phyloP scores from a whole-genome alignment of 2,329 filamentous ascomycete genomes.

The Stromatinia cepivora region DNA sequence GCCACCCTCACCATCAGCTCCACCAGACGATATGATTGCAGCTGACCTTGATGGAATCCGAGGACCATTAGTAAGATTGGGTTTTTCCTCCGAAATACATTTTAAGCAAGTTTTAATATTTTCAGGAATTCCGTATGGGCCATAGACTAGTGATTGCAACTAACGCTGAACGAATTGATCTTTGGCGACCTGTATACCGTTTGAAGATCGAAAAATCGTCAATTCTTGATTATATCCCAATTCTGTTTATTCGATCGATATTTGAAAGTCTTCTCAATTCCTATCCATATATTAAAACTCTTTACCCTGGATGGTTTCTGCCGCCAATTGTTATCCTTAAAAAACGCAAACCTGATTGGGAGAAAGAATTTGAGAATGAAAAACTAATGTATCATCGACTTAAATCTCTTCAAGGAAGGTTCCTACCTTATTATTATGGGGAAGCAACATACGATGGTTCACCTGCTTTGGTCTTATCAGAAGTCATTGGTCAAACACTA shows the following conservation, averaged over 20 bases:
- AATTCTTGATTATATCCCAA: not conserved
- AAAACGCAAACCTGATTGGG: constrained; percentile 8
- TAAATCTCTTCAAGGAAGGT: not conserved
- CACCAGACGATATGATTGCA: too few relatives aligned
- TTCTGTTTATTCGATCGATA: not conserved
- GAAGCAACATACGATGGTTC: not conserved
- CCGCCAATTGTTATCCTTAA: not conserved
- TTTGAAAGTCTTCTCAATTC: not conserved
- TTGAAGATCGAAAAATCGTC: not conserved
- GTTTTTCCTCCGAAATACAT: too few relatives aligned
- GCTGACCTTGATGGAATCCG: too few relatives aligned
- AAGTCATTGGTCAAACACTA: not conserved
- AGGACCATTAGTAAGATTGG: too few relatives aligned
- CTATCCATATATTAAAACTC: not conserved
- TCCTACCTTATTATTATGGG: not conserved
- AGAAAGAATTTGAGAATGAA: constrained; percentile 6
- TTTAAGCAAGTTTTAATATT: too few relatives aligned
- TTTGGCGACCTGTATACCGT: not conserved
- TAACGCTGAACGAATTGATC: not conserved
- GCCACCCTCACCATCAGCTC: too few relatives aligned
- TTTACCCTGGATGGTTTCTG: not conserved
- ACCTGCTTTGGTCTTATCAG: not conserved
- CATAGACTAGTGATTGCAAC: not conserved
- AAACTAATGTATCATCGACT: not conserved
- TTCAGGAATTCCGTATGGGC: too few relatives aligned